Evolutionary conservation across 1,284 basidiomycete genomes (phyloP).

Genomic region (Ustilago shanxiensis): DNA sequence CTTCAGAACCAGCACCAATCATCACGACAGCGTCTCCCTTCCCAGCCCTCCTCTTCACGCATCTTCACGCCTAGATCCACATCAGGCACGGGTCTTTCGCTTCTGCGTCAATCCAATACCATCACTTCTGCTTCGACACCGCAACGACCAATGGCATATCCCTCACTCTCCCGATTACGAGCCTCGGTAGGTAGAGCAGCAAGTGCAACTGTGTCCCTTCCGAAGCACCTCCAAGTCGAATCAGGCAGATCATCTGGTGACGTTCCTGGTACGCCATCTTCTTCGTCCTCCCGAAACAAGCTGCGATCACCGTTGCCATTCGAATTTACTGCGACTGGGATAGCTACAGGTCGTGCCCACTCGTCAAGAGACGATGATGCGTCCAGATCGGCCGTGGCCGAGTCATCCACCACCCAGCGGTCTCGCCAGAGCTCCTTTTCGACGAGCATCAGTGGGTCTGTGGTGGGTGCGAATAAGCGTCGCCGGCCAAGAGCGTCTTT

Average conservation of each 20-base stretch:
- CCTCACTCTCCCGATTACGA: slow-evolving; percentile 44
- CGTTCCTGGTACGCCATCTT: slow-evolving; percentile 32
- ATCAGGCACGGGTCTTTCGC: slow-evolving; percentile 31
- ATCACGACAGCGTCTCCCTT: slow-evolving; percentile 20
- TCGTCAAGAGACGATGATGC: slow-evolving; percentile 44
- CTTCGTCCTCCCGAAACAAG: slow-evolving; percentile 48
- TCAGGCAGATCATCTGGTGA: slow-evolving; percentile 33
- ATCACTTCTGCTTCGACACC: slow-evolving; percentile 32
- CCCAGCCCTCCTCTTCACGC: slow-evolving; percentile 29
- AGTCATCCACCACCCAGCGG: slow-evolving; percentile 36
- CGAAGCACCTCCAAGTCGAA: slow-evolving; percentile 24
- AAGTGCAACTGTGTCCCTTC: slow-evolving; percentile 29
- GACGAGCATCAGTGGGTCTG: slow-evolving; percentile 41
- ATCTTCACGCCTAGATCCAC: slow-evolving; percentile 43
- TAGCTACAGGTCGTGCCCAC: slow-evolving; percentile 29
- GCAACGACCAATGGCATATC: slow-evolving; percentile 43
- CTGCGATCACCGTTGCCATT: slow-evolving; percentile 39
- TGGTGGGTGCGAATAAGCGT: slow-evolving; percentile 18
- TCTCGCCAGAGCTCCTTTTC: slow-evolving; percentile 55
- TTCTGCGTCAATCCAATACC: slow-evolving; percentile 25
- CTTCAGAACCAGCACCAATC: slow-evolving; percentile 15
- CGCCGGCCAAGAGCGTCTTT: slow-evolving; percentile 37
- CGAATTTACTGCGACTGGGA: slow-evolving; percentile 31
- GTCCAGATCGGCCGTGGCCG: slow-evolving; percentile 19
- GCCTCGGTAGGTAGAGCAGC: slow-evolving; percentile 36